Evolutionary conservation across 305 asterid genomes (phyloP), one percentile per base, ranked within the genome.

Genomic region (Andrographis paniculata): DNA sequence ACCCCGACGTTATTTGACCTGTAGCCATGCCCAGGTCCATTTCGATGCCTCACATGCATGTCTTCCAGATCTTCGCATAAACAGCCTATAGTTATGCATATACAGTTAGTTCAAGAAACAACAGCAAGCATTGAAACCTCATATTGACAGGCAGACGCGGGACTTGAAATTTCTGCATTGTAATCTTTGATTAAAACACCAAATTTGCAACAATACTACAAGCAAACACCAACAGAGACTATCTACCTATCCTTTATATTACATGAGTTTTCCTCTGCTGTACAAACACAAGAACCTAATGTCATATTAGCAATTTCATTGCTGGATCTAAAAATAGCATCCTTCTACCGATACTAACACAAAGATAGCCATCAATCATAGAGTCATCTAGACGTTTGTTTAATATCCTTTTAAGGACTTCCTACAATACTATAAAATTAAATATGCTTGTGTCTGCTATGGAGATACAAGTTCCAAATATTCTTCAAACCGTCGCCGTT

Each of bases 11-110:
- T 17, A 20, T 50, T 50, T 12, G 42, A 8, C 43, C 55, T 30
- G 43, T 30, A 50, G 9, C 55, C 55, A 30, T 50, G 31, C 16
- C 42, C 55, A 17, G 27, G 43, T 17, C 41, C 55, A 33, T 50
- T 28, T 15, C 43, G 38, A 16, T 50, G 42, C 42, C 88, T 73
- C 0, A 76, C 79, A 60, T 86, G 80, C 99, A 91, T 89, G 5
- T 68, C 66, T 64, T 52, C 35, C 17, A n/a, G 38, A 39, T 24
- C 9, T 28, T 36, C 56, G 15, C 51, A 39, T 45, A 13, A 27
- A 17, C 30, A 48, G 35, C 54, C 60, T 47, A 14, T 24, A 28
- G 65, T 23, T 37, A 42, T 45, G 54, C 18, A 28, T 1, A 28
- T 12, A 28, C 33, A 28, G 33, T 28, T 28, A 28, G 33, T 6